These are phyloP conservation scores for Nicotiana attenuata DNA, from an alignment of 257 asterid species.

Conservation along the genomic window DNA sequence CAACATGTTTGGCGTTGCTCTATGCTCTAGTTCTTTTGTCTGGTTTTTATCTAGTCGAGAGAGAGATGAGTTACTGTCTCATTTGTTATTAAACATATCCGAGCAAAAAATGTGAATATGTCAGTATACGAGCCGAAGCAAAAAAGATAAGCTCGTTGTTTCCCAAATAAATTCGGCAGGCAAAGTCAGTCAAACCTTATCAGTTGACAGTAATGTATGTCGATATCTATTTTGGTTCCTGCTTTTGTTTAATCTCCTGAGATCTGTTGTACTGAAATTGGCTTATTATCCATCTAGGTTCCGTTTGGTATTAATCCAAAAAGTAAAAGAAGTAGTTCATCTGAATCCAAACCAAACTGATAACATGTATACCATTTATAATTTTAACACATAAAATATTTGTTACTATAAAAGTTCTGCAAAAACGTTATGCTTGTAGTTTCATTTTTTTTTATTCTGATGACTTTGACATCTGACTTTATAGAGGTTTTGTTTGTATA, in stretches of 20 bases:
- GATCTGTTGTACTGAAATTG: background rate
- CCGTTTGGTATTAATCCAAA: background rate
- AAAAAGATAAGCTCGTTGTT: no score
- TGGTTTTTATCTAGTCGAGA: background rate
- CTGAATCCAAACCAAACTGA: background rate
- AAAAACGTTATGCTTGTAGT: background rate
- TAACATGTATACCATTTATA: background rate
- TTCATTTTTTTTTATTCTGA: background rate
- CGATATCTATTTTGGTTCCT: background rate
- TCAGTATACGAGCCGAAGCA: background rate
- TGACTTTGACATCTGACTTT: background rate
- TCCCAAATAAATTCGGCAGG: no score
- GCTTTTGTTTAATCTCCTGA: background rate
- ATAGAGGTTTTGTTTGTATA: background rate
- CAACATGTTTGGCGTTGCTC: background rate
- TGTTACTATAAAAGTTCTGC: background rate
- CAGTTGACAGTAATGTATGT: background rate
- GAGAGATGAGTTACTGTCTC: background rate
- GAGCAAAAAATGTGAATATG: background rate
- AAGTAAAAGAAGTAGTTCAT: background rate
- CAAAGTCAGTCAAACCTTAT: no score
- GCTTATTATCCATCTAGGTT: background rate
- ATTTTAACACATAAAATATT: background rate
- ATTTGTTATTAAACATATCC: background rate
- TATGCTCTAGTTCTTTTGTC: background rate